Percentiles rank a stretch among this genome's conserved stretches.
Evolutionary conservation across 345 rosid species (phyloP).

Genomic region (Eucalyptus melliodora): DNA sequence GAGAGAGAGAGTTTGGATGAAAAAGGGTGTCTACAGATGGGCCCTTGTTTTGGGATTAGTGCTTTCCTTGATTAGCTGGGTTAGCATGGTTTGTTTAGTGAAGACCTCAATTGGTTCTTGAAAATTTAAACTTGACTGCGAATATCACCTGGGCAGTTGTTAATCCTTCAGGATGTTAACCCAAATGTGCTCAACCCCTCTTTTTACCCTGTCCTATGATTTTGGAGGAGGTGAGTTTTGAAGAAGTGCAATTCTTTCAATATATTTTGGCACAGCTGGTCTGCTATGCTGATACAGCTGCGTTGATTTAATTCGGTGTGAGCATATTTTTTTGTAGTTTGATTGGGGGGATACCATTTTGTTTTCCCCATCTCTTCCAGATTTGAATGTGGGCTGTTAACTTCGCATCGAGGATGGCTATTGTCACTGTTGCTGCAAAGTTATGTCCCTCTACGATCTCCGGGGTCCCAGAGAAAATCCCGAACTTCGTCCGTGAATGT

Average conservation of each 20-base stretch:
- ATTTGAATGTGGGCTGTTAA: neutral
- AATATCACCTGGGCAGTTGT: neutral
- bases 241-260: neutral
- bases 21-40: neutral
- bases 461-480: neutral
- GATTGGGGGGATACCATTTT: neutral
- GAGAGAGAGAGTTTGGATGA: neutral
- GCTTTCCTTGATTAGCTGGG: neutral
- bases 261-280: neutral
- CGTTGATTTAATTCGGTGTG: neutral
- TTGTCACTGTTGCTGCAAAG: conserved; percentile 10
- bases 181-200: neutral
- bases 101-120: too few relatives aligned
- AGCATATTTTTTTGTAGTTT: neutral
- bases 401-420: neutral
- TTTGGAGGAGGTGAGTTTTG: neutral
- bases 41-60: neutral
- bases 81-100: neutral
- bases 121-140: neutral
- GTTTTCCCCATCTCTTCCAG: neutral
- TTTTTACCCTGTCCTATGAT: neutral
- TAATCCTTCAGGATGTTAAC: neutral
- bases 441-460: neutral
- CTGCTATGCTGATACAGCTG: neutral
- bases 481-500: conserved; percentile 1